Evolutionary conservation across 257 asterid genomes (phyloP).

Genomic region (Nyctanthes arbortristis): DNA sequence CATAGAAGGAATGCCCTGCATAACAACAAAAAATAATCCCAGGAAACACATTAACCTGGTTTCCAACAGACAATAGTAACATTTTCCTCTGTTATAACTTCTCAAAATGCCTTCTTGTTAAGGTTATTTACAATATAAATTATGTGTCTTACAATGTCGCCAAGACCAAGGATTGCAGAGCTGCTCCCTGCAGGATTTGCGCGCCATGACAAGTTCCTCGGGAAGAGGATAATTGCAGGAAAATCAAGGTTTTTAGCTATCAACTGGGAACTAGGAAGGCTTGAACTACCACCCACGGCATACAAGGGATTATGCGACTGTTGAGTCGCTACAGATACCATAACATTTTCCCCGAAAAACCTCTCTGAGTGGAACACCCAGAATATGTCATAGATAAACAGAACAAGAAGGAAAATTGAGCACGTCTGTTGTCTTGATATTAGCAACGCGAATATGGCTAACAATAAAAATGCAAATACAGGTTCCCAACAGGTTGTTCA

Average conservation of each 20-base stretch:
- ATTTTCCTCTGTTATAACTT: no score
- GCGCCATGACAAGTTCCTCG: slow-evolving; percentile 79
- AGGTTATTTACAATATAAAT: no score
- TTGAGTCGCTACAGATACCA: slow-evolving; percentile 96
- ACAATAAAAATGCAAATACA: slow-evolving; percentile 95
- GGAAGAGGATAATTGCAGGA: slow-evolving; percentile 94
- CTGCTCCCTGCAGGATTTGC: slow-evolving; percentile 59
- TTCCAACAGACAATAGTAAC: no score
- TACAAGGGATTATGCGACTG: slow-evolving; percentile 88
- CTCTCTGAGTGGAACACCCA: slow-evolving; percentile 97
- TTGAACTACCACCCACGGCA: slow-evolving; percentile 79
- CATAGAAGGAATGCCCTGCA: slow-evolving; percentile 98
- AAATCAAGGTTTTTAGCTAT: slow-evolving; percentile 83
- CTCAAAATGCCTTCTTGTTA: no score
- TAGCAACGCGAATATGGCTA: slow-evolving; percentile 93
- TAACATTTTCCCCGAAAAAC: slow-evolving; percentile 89
- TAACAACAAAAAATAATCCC: slow-evolving; percentile 20
- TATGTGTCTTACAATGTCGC: slow-evolving; percentile 82
- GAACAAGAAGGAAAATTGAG: slow-evolving; percentile 75
- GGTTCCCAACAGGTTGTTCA: slow-evolving; percentile 84
- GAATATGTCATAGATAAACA: slow-evolving; percentile 85
- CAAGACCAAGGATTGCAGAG: slow-evolving; percentile 89
- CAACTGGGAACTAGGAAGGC: slow-evolving; percentile 85
- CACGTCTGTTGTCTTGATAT: slow-evolving; percentile 94
- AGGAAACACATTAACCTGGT: no score